phyloP scores from a whole-genome alignment of 192 early-diverging fungal genomes.

The Mortierella antarctica region DNA sequence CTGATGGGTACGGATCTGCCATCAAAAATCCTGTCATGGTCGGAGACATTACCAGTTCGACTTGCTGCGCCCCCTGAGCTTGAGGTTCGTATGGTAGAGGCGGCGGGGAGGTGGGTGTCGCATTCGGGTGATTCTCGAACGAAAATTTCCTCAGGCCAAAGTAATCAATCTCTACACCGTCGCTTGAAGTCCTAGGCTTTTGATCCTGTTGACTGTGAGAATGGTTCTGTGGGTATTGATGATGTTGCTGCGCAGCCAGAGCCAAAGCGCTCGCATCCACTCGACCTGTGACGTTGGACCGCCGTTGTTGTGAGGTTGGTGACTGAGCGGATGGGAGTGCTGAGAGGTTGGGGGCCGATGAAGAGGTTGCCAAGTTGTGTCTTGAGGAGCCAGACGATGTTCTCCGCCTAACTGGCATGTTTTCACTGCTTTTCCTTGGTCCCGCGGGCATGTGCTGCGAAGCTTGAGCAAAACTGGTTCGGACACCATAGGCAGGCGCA shows the following conservation, averaged over 20 bases:
- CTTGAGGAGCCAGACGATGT: conserved; percentile 4
- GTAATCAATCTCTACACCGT: conserved; percentile 31
- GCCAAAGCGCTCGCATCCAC: conserved; percentile 46
- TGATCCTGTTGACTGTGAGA: neutral
- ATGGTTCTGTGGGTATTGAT: neutral
- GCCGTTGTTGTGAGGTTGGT: conserved; percentile 26
- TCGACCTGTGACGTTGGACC: conserved; percentile 40
- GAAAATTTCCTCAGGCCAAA: conserved; percentile 26
- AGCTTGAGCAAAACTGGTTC: conserved; percentile 36
- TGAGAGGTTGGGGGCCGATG: neutral
- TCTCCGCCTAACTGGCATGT: conserved; percentile 7
- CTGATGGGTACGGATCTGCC: conserved; percentile 50
- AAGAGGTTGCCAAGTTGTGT: neutral
- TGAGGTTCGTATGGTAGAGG: conserved; percentile 28
- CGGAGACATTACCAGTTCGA: conserved; percentile 17
- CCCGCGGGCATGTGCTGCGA: neutral
- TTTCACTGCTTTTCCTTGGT: conserved; percentile 14
- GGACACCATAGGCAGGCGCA: conserved; percentile 17
- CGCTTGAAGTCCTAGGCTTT: conserved; percentile 20
- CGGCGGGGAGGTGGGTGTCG: conserved; percentile 20
- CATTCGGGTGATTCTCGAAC: conserved; percentile 5
- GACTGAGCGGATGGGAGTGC: conserved; percentile 6
- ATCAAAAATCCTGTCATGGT: conserved; percentile 40
- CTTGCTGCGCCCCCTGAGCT: conserved; percentile 2
- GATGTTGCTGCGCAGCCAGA: conserved; percentile 20